phyloP scores from a whole-genome alignment of 257 asterid species.

The Solanum raphanifolium region DNA sequence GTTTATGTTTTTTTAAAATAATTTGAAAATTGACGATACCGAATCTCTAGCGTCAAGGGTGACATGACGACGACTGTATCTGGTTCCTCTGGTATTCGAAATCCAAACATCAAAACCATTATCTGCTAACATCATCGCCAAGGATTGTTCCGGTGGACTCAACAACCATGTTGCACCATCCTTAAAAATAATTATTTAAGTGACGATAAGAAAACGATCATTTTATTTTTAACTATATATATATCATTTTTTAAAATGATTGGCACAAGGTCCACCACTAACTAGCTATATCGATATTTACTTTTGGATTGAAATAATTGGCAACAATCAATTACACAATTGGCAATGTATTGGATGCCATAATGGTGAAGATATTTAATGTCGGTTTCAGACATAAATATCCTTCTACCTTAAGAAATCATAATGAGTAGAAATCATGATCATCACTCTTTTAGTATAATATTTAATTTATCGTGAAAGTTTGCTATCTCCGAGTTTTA shows the following conservation, averaged over 20 bases:
- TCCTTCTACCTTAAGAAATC: neutral
- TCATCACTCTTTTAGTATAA: neutral
- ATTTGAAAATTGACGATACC: constrained; percentile 1
- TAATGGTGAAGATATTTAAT: neutral
- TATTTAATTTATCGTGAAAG: neutral
- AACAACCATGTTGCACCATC: constrained; percentile 79
- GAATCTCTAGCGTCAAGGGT: constrained; percentile 36
- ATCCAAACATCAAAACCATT: constrained; percentile 85
- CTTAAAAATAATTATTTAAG: constrained; percentile 9
- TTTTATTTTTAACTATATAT: too few species aligned
- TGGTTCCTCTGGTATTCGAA: constrained; percentile 68
- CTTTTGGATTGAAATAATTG: neutral
- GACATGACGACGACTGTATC: constrained; percentile 52
- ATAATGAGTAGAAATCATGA: neutral
- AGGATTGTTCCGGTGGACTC: constrained; percentile 50
- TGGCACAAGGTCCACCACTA: neutral
- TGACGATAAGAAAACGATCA: neutral
- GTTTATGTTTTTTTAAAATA: neutral
- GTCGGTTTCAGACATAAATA: neutral
- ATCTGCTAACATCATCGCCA: constrained; percentile 63
- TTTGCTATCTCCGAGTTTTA: neutral
- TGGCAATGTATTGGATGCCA: neutral
- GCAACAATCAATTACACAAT: neutral
- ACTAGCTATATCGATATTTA: neutral
- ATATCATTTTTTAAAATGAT: neutral